A percentile compares a stretch with the other conserved stretches of the same genome.
Conservation (phyloP, 2,329 filamentous ascomycete genomes). For the Alternaria ethzedia region DNA sequence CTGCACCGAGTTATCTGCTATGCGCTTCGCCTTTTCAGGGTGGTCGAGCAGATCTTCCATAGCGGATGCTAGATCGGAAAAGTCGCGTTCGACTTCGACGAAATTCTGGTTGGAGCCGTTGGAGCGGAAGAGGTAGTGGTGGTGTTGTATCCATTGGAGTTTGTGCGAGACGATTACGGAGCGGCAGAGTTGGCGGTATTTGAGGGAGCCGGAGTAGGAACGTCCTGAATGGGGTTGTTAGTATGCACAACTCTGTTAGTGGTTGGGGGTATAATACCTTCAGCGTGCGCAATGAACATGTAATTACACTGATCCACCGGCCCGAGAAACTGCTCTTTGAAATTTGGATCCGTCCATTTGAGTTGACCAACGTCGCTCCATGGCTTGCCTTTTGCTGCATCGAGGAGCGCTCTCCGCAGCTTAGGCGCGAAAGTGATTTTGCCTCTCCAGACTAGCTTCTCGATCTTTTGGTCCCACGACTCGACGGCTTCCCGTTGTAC, state of each 20-base stretch:
- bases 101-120: slow-evolving; percentile 42
- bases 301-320: slow-evolving; percentile 63
- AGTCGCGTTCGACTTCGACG: slow-evolving; percentile 45
- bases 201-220: slow-evolving; percentile 59
- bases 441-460: slow-evolving; percentile 44
- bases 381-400: slow-evolving; percentile 36
- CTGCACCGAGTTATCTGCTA: slow-evolving; percentile 40
- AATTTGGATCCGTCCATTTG: slow-evolving; percentile 36
- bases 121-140: slow-evolving; percentile 41
- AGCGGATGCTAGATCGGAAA: slow-evolving; percentile 35
- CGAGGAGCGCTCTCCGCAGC: slow-evolving; percentile 35
- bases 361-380: slow-evolving; percentile 45
- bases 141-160: slow-evolving; percentile 44
- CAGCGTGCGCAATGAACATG: slow-evolving; percentile 61
- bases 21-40: slow-evolving; percentile 41
- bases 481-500: slow-evolving; percentile 34
- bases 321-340: slow-evolving; percentile 52
- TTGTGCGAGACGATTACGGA: slow-evolving; percentile 45
- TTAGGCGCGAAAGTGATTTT: slow-evolving; percentile 43
- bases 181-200: slow-evolving; percentile 61
- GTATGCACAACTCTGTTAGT: not conserved
- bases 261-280: slow-evolving; percentile 48
- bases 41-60: slow-evolving; percentile 42
- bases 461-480: slow-evolving; percentile 40
- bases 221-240: slow-evolving; percentile 34